A percentile compares a stretch with the other conserved stretches of the same genome.
Evolutionary conservation across 2,329 filamentous ascomycete genomes (phyloP).

Genomic region (Paraphoma chrysanthemicola): DNA sequence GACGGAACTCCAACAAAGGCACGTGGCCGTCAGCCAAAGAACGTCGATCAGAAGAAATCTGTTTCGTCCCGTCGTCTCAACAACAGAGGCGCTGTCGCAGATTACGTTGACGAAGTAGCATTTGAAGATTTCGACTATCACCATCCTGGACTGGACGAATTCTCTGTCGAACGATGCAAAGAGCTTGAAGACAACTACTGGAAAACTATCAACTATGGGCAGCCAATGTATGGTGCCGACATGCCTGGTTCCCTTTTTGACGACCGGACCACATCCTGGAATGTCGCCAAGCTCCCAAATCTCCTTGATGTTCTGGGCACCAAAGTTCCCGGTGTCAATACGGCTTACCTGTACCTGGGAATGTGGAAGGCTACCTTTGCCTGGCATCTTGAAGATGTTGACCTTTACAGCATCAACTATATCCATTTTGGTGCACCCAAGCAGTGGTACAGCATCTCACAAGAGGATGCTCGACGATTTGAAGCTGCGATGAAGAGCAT

Average conservation of each 20-base stretch:
- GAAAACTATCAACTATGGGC: constrained; percentile 95
- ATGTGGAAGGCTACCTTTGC: constrained; percentile 99
- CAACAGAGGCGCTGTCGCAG: constrained; percentile 77
- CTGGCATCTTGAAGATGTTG: constrained; percentile 98
- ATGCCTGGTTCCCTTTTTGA: constrained; percentile 95
- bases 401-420: constrained; percentile 99
- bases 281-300: constrained; percentile 92
- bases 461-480: constrained; percentile 90
- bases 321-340: constrained; percentile 97
- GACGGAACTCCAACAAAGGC: constrained; percentile 61
- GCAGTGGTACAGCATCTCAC: constrained; percentile 99
- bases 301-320: constrained; percentile 91
- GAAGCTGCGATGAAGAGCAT: constrained; percentile 94
- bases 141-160: constrained; percentile 83
- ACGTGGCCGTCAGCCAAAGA: constrained; percentile 58
- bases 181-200: constrained; percentile 95
- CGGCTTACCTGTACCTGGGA: constrained; percentile 93
- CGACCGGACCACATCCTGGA: constrained; percentile 84
- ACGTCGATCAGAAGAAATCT: constrained; percentile 62
- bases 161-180: constrained; percentile 87
- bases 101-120: constrained; percentile 84
- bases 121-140: constrained; percentile 93
- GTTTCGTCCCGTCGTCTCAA: constrained; percentile 88
- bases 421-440: constrained; percentile 98
- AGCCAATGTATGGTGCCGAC: constrained; percentile 94